Evolutionary conservation across 1,284 basidiomycete genomes (phyloP).

Genomic region (Melampsora americana): DNA sequence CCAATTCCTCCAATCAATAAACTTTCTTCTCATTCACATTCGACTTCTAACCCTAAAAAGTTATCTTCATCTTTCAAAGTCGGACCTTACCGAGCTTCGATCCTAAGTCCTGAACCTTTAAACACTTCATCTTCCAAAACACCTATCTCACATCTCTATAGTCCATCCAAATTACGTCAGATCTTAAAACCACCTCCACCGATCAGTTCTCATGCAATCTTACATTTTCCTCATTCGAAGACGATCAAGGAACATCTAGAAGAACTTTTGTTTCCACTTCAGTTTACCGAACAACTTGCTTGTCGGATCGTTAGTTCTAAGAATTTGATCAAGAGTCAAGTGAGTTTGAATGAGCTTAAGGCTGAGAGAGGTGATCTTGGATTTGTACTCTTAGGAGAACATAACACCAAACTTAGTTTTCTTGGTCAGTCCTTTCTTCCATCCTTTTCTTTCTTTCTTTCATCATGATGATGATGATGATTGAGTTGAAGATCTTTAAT

Average conservation of each 20-base stretch:
- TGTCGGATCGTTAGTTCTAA: conserved; percentile 40
- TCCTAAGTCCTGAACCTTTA: conserved; percentile 11
- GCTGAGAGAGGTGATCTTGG: conserved; percentile 11
- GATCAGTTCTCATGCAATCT: not conserved
- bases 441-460: not conserved
- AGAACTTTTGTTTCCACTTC: conserved; percentile 37
- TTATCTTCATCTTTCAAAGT: conserved; percentile 25
- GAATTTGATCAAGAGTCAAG: conserved; percentile 36
- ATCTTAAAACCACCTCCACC: not conserved
- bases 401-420: conserved; percentile 41
- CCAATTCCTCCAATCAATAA: not conserved
- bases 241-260: conserved; percentile 31
- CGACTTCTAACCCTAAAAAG: not conserved
- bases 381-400: conserved; percentile 33
- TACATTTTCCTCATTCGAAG: conserved; percentile 37
- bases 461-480: too few species aligned
- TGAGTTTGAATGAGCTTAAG: conserved; percentile 4
- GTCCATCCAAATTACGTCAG: conserved; percentile 10
- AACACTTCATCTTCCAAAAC: not conserved
- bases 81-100: conserved; percentile 28
- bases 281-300: conserved; percentile 26
- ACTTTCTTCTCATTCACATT: not conserved
- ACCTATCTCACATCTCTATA: conserved; percentile 11
- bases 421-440: conserved; percentile 12
- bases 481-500: not conserved